Evolutionary conservation across 1,284 basidiomycete genomes (phyloP), one percentile per base, ranked within the genome.

Genomic region (Austroboletus niveus): DNA sequence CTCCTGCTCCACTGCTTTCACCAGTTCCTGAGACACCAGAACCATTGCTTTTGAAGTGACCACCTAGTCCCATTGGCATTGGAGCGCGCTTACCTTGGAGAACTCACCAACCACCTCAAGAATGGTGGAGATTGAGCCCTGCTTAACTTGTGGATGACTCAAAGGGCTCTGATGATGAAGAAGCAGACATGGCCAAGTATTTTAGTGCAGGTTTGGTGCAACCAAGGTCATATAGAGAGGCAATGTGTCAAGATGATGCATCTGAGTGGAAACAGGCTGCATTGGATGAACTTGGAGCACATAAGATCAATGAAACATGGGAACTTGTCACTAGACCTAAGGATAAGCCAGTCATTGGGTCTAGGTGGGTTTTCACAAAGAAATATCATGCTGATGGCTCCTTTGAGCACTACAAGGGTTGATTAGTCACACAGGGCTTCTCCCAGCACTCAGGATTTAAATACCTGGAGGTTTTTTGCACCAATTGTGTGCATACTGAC

Each of bases 381-480:
- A 42, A 42, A 15, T 29, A 42, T 29, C 15, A 3, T 2, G 14
- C 24, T 32, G 38, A 55, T 17, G 57, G 56, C 27, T 48, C 50
- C 17, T 44, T 59, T 40, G 45, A 54, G 15, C 50, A 31, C 4
- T 60, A 56, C 30, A 63, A 61, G 35, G 57, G 42, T 30, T 31
- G 54, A 22, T 24, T 63, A 3, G 53, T 62, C 4, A 54, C 62
- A 69, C 0, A 45, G 32, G 32, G 10, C 32, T 10, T 52, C 38
- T 46, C 34, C 0, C 77, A 81, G 54, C 47, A 57, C 7, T 65
- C 68, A 43, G 74, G 77, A 2, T 51, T 73, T 29, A 72, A 80
- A 58, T 79, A 69, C 56, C 58, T 62, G 11, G 60, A 77, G 48
- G 72, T 69, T 7, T 76, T 72, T 52, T 17, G 60, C 74, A 1